Evolutionary conservation across 495 filamentous ascomycete species (phyloP), one percentile per base, ranked within the genome.

Genomic region (Daldinia childiae): DNA sequence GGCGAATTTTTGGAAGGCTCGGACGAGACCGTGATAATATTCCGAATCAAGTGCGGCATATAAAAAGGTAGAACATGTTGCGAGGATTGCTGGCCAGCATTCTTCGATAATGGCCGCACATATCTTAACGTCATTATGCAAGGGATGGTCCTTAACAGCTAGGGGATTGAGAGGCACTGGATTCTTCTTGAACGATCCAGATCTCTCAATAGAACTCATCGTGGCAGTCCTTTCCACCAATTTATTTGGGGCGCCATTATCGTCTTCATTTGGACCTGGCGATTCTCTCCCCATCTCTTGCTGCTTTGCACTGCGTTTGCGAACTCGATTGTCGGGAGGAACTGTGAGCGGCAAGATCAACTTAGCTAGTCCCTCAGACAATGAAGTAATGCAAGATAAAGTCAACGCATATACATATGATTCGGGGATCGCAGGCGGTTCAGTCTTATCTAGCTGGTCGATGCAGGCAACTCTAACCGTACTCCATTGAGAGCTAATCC

Each of bases 21-120:
- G 87, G n/a, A 99, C 94, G 2, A 99, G 86, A 26, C 89, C 89
- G 69, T 97, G 94, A 68, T 97, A 98, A 67, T 94, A 97, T 43
- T 97, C 95, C n/a, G 93, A 90, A 74, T 98, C 95, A 9, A 99
- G 80, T 0, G 93, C 89, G 19, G 96, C 93, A 77, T 94, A 94
- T 26, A 99, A 79, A 79, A 98, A 98, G 0, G 95, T 98, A 0
- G 95, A 98, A 71, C 92, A 98, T 1, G 93, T 91, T 15, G 95
- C 95, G 36, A 99, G 87, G 14, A 98, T 87, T 52, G 96, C 95
- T 26, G 96, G 95, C 95, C 95, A 99, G 74, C 96, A 98, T 72
- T 92, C 86, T 5, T 94, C 91, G 48, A 99, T 90, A 50, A 98
- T 91, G 3, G 86, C 87, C 26, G 93, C 91, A 64, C 93, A 92